Conservation (phyloP, 2,329 filamentous ascomycete species). For the Endoconidiophora polonica region DNA sequence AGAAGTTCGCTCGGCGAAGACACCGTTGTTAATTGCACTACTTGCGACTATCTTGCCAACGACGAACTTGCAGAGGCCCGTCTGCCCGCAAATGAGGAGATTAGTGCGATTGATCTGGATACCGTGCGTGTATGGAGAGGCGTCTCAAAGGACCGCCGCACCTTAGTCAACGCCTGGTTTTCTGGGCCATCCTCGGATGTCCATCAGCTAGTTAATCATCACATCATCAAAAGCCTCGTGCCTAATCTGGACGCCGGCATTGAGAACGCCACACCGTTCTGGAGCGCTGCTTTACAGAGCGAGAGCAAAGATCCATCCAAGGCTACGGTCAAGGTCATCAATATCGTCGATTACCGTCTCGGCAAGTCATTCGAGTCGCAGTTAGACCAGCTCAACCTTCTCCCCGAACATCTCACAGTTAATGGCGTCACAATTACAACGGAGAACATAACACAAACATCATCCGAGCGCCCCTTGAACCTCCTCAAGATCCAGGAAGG, state of each 20-base stretch:
- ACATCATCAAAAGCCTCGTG: constrained; percentile 48
- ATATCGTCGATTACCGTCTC: constrained; percentile 21
- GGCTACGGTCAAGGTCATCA: constrained; percentile 17
- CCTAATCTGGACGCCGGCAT: constrained; percentile 57
- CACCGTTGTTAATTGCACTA: constrained; percentile 56
- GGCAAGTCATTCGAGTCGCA: constrained; percentile 1
- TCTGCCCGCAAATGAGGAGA: not conserved
- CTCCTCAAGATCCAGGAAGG: constrained; percentile 49
- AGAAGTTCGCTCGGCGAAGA: constrained; percentile 70
- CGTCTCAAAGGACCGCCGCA: constrained; percentile 49
- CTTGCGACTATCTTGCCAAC: constrained; percentile 65
- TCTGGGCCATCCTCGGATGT: constrained; percentile 19
- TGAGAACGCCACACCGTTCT: constrained; percentile 38
- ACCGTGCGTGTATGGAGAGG: constrained; percentile 36
- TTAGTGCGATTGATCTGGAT: not conserved
- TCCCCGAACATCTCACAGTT: not conserved
- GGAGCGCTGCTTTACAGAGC: constrained; percentile 25
- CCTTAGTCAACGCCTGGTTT: constrained; percentile 57
- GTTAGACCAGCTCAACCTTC: not conserved
- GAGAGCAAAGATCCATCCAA: not conserved
- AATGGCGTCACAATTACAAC: not conserved
- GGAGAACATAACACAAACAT: not conserved
- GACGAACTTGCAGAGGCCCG: constrained; percentile 57
- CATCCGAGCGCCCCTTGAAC: constrained; percentile 26
- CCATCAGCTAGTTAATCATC: constrained; percentile 26